A percentile compares a stretch with the other conserved stretches of the same genome.
Conservation (phyloP, 1,139 yeast species). For the Zygosaccharomyces sapae region DNA sequence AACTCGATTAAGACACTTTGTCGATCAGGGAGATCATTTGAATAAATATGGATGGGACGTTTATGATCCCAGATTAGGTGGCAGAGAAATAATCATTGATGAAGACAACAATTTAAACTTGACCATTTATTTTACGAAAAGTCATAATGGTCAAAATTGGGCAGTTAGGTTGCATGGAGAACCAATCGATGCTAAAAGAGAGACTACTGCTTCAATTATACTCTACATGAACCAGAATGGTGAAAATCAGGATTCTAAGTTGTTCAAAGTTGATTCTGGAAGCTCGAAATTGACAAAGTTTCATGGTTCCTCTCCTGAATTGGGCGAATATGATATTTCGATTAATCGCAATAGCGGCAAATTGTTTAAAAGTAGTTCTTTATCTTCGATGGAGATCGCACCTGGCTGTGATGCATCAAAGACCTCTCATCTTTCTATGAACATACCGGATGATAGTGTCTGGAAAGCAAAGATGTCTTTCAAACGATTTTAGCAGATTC, state of each 20-base stretch:
- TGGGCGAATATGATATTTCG: constrained; percentile 53
- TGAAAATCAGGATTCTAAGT: constrained; percentile 51
- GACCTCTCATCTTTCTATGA: constrained; percentile 63
- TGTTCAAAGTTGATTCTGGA: constrained; percentile 35
- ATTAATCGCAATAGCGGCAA: constrained; percentile 47
- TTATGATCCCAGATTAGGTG: constrained; percentile 87
- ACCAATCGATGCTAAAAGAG: constrained; percentile 50
- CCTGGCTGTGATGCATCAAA: constrained; percentile 49
- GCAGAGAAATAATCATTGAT: constrained; percentile 72
- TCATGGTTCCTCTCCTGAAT: constrained; percentile 51
- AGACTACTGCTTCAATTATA: constrained; percentile 58
- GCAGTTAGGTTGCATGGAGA: constrained; percentile 62
- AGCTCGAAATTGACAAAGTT: constrained; percentile 41
- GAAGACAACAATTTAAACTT: constrained; percentile 57
- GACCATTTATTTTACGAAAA: constrained; percentile 71
- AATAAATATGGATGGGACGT: constrained; percentile 78
- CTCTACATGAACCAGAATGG: constrained; percentile 53
- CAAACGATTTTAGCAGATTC: constrained; percentile 67
- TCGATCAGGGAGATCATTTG: constrained; percentile 71
- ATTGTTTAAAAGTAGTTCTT: constrained; percentile 39
- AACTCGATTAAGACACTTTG: constrained; percentile 66
- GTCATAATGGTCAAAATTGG: constrained; percentile 68
- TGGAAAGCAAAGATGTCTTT: constrained; percentile 83
- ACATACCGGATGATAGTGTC: constrained; percentile 64
- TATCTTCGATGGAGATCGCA: constrained; percentile 28